phyloP scores from a whole-genome alignment of 257 asterid genomes.

The Solanum lignicaule region DNA sequence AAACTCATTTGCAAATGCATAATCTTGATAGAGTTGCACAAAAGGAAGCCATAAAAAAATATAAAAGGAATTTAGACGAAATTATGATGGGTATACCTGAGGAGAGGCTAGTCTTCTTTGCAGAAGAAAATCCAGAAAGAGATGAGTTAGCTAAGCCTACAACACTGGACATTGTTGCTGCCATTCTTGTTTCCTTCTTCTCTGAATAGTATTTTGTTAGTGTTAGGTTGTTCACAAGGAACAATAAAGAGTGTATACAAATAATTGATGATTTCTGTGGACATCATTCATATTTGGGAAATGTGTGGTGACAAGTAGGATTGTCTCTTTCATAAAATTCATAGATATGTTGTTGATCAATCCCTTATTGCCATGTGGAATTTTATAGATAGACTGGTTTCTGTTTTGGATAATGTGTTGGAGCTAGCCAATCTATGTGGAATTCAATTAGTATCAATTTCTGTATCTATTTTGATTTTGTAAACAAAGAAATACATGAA shows the following conservation, averaged over 20 bases:
- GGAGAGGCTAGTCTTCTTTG: slow-evolving; percentile 32
- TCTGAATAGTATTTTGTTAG: background rate
- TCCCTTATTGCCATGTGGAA: slow-evolving; percentile 54
- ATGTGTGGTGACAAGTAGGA: slow-evolving; percentile 33
- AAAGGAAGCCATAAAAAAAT: too few species aligned
- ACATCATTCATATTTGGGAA: slow-evolving; percentile 9
- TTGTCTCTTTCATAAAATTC: slow-evolving; percentile 25
- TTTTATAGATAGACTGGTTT: slow-evolving; percentile 39
- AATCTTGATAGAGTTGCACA: too few species aligned
- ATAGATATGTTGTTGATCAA: slow-evolving; percentile 40
- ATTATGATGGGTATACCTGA: slow-evolving; percentile 29
- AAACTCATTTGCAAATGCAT: background rate
- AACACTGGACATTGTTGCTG: slow-evolving; percentile 57
- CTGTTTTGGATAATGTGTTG: slow-evolving; percentile 15
- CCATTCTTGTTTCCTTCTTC: slow-evolving; percentile 20
- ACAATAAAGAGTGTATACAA: background rate
- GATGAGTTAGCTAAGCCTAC: slow-evolving; percentile 60
- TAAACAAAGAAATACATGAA: background rate
- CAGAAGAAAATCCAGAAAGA: slow-evolving; percentile 27
- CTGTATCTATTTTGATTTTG: background rate
- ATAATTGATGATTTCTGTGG: background rate
- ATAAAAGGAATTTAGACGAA: background rate
- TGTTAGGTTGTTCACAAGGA: background rate
- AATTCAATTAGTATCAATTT: background rate
- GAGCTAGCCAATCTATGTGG: background rate